phyloP scores from a whole-genome alignment of 1,284 basidiomycete species.

The Rhodotorula sp. region DNA sequence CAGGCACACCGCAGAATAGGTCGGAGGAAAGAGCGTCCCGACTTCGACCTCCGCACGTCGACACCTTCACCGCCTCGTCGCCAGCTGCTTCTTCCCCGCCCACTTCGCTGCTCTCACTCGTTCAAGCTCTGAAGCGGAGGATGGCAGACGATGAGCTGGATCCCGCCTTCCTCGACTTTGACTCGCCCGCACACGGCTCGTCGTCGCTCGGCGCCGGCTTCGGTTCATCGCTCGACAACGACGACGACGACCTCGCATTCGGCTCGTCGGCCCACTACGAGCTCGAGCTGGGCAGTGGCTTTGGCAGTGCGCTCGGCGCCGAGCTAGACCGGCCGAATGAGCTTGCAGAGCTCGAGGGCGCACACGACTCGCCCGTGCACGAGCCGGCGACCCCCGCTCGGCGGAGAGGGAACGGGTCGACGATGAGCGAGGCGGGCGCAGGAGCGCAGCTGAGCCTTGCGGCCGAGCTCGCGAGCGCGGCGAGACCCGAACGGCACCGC shows the following conservation, averaged over 20 bases:
- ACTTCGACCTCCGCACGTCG: too few species aligned
- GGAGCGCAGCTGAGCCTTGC: constrained; percentile 16
- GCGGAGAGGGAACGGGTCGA: neutral
- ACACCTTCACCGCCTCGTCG: neutral
- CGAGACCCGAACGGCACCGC: constrained; percentile 6
- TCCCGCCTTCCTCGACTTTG: constrained; percentile 32
- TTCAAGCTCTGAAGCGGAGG: too few species aligned
- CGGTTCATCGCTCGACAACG: neutral
- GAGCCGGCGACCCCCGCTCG: neutral
- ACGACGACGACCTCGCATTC: neutral
- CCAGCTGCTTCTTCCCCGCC: neutral
- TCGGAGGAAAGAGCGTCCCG: too few species aligned
- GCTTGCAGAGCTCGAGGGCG: neutral
- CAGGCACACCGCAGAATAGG: too few species aligned
- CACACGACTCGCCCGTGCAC: neutral
- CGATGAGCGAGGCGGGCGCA: neutral
- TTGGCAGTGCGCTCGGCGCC: neutral
- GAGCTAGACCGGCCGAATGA: neutral
- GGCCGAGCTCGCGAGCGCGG: constrained; percentile 31
- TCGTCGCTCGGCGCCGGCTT: constrained; percentile 1
- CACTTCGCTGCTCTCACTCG: neutral
- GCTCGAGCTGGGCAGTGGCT: constrained; percentile 5
- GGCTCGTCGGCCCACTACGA: constrained; percentile 1
- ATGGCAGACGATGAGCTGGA: constrained; percentile 31
- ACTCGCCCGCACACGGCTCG: neutral